Evolutionary conservation across 495 filamentous ascomycete species (phyloP).

Genomic region (Penicillium flavigenum): DNA sequence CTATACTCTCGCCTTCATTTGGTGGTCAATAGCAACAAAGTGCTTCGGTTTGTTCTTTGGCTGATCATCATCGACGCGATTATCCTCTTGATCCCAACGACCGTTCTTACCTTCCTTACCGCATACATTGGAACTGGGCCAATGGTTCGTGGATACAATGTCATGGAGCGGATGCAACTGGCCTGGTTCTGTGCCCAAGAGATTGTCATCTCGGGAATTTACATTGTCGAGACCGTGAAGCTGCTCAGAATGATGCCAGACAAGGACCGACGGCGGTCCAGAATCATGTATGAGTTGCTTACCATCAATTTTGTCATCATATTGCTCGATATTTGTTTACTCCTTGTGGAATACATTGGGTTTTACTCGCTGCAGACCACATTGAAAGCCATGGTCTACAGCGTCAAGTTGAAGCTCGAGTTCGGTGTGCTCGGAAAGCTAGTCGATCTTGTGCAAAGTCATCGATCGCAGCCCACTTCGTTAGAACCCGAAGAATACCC

Average conservation of each 20-base stretch:
- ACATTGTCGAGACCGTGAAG: conserved; percentile 53
- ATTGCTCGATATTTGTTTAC: conserved; percentile 52
- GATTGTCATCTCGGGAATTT: conserved; percentile 55
- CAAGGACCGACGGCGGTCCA: conserved; percentile 39
- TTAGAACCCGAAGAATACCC: conserved; percentile 39
- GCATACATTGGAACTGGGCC: conserved; percentile 26
- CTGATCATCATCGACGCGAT: conserved; percentile 58
- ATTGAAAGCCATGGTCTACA: conserved; percentile 58
- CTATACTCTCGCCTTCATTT: conserved; percentile 66
- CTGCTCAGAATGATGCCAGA: conserved; percentile 43
- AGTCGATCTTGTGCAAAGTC: conserved; percentile 36
- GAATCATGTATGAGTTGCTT: conserved; percentile 53
- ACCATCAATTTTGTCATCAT: conserved; percentile 57
- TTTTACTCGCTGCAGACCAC: conserved; percentile 55
- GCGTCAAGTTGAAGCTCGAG: conserved; percentile 63
- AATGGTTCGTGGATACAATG: conserved; percentile 46
- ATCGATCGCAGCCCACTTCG: conserved; percentile 35
- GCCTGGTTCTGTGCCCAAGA: conserved; percentile 61
- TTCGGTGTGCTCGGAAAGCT: conserved; percentile 55
- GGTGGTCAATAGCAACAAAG: conserved; percentile 47
- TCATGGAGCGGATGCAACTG: conserved; percentile 60
- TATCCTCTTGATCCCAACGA: conserved; percentile 50
- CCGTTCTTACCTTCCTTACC: conserved; percentile 53
- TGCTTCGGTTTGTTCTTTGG: conserved; percentile 50
- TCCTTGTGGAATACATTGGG: conserved; percentile 54